Base-by-base conservation (phyloP, 192 early-diverging fungal genomes). In the Entomortierella chlamydospora region DNA sequence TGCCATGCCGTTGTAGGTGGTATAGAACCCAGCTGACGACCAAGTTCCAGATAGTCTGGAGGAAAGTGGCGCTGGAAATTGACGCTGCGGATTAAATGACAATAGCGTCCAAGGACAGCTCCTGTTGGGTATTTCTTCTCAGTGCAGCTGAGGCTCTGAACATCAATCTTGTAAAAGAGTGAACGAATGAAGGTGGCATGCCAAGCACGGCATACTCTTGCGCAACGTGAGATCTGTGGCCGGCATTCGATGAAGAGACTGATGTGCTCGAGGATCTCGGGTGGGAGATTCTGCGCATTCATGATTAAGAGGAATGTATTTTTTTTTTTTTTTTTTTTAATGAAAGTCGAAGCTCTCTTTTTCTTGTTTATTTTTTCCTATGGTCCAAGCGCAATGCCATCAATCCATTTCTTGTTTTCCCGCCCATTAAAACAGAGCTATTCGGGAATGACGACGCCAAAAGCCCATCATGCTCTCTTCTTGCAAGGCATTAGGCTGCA, bases 211-310 rank as follows among this genome's bases (percentile, higher is more conserved):
- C 53, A 55, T 23, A 55, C 53, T 9, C 22, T 23, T 10, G 26
- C 53, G 26, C 53, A 55, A 11, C 28, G 12, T 4, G 15, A 15
- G 4, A 55, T 12, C 7, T 55, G 23, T 29, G 10, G 28, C 28
- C 26, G 53, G 7, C 25, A 9, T 26, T 55, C 53, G 7, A 25
- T 9, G 28, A 55, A 55, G 53, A 26, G n/a, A 29, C 53, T 13
- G 25, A 55, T 29, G 28, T 26, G 26, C 26, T 55, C 53, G 53
- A 55, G n/a, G 53, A 55, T 55, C 53, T 55, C 53, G 25, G 15
- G 10, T 20, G 26, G 53, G 15, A 29, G 53, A 15, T 29, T 29
- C 28, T 55, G 53, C 7, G 26, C 26, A 29, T 55, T 28, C 53
- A 55, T 55, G 23, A 9, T 6, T 41, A 13, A 41, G 39, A 41